Evolutionary conservation across 331 rosid species (phyloP).

Genomic region (Malus hybrid): DNA sequence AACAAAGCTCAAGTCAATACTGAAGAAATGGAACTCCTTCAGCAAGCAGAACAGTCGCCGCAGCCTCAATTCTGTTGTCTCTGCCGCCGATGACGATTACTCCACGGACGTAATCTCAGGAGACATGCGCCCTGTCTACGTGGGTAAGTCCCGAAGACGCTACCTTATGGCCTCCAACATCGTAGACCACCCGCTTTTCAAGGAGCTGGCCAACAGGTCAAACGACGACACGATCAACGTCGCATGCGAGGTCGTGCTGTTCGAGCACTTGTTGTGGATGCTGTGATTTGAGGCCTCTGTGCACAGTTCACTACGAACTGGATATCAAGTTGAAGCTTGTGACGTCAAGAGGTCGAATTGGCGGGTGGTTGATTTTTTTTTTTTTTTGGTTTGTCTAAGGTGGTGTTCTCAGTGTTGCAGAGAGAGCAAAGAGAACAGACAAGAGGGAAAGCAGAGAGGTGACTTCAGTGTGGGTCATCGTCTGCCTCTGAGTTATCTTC

Average conservation of each 20-base stretch:
- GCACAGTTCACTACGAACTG: too few species aligned
- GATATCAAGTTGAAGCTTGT: too few species aligned
- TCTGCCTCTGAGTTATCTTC: too few species aligned
- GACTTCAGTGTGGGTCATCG: too few species aligned
- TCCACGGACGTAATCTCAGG: constrained; percentile 24
- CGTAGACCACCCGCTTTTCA: constrained; percentile 62
- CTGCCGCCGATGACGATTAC: constrained; percentile 42
- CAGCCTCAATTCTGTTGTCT: constrained; percentile 21
- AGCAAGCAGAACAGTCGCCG: constrained; percentile 46
- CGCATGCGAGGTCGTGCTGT: constrained; percentile 76
- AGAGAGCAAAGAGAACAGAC: too few species aligned
- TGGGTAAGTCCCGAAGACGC: constrained; percentile 70
- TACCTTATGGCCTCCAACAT: constrained; percentile 61
- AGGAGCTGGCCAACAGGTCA: constrained; percentile 64
- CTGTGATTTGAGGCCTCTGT: constrained; percentile 2
- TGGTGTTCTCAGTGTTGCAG: too few species aligned
- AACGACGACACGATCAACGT: constrained; percentile 43
- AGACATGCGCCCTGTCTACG: constrained; percentile 61
- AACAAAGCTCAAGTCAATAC: constrained; percentile 60
- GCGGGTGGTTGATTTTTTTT: too few species aligned
- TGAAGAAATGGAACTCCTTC: constrained; percentile 87
- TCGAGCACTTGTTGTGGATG: constrained; percentile 91
- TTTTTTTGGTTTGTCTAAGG: too few species aligned
- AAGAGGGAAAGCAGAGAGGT: too few species aligned
- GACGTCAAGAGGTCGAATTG: too few species aligned